Conservation (phyloP, 805 yeast genomes). For the Kodamaea kakaduensis region DNA sequence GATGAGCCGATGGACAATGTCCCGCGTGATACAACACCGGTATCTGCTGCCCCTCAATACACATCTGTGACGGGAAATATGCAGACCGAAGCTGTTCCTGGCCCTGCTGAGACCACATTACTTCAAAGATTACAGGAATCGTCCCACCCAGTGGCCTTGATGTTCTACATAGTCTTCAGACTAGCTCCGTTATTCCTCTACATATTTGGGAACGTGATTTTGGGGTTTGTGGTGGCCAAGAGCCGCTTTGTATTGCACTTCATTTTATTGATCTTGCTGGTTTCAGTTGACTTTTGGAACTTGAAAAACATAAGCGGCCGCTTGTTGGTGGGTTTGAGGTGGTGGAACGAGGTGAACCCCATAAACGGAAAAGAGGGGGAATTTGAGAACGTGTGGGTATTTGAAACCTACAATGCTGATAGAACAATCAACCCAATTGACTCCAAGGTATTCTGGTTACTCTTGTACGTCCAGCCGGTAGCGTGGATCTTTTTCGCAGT, state of each 20-base stretch:
- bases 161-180: conserved; percentile 61
- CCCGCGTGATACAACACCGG: neutral
- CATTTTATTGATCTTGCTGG: conserved; percentile 67
- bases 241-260: conserved; percentile 64
- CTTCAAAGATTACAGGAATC: conserved; percentile 49
- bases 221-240: conserved; percentile 36
- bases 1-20: conserved; percentile 15
- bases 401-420: conserved; percentile 75
- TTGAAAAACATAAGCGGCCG: conserved; percentile 89
- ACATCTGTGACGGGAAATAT: conserved; percentile 1
- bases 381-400: conserved; percentile 73
- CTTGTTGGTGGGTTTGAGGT: conserved; percentile 81
- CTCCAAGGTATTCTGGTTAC: conserved; percentile 81
- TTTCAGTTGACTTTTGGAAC: conserved; percentile 92
- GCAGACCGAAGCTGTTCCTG: neutral
- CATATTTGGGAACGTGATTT: conserved; percentile 66
- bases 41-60: neutral
- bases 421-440: conserved; percentile 85
- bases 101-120: conserved; percentile 1
- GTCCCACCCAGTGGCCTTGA: conserved; percentile 77
- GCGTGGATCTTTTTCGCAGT: conserved; percentile 73
- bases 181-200: conserved; percentile 62
- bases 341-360: conserved; percentile 83
- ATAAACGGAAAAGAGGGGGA: conserved; percentile 49
- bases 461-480: conserved; percentile 70